A percentile compares a stretch with the other conserved stretches of the same genome.
Evolutionary conservation across 2,329 filamentous ascomycete species (phyloP).

Genomic region (Fusarium bactridioides): DNA sequence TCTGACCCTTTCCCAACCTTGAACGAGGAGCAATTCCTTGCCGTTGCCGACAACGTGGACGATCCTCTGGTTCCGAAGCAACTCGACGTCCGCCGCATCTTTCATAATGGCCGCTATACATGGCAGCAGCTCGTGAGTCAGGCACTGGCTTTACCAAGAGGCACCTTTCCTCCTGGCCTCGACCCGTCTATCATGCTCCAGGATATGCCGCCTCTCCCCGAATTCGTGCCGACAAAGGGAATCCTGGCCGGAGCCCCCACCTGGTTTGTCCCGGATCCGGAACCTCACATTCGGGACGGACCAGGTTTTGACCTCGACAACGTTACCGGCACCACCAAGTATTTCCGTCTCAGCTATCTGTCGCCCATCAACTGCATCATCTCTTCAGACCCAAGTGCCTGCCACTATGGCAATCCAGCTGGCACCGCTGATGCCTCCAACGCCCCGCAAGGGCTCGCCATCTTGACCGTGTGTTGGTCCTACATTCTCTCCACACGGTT

Average conservation of each 20-base stretch:
- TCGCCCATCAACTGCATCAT: constrained; percentile 33
- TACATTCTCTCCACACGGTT: constrained; percentile 42
- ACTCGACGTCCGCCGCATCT: constrained; percentile 31
- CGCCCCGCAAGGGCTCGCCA: constrained; percentile 38
- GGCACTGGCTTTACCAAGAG: constrained; percentile 31
- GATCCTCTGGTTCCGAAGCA: constrained; percentile 36
- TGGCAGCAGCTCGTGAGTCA: constrained; percentile 33
- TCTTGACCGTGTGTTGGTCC: constrained; percentile 41
- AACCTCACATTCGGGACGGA: constrained; percentile 10
- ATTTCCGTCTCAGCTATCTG: constrained; percentile 39
- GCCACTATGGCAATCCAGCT: constrained; percentile 32
- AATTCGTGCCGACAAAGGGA: constrained; percentile 32
- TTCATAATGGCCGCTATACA: constrained; percentile 31
- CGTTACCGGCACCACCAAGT: constrained; percentile 38
- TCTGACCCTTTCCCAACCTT: constrained; percentile 3
- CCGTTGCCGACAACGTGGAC: constrained; percentile 25
- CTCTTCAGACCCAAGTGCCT: constrained; percentile 26
- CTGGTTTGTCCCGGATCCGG: constrained; percentile 39
- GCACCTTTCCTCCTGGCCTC: constrained; percentile 33
- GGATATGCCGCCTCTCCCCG: constrained; percentile 39
- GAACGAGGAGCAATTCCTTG: constrained; percentile 18
- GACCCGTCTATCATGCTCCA: constrained; percentile 37
- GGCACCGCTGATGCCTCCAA: constrained; percentile 25
- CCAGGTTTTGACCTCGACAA: constrained; percentile 31
- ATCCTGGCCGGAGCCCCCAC: constrained; percentile 38